Conservation (phyloP, 2,329 filamentous ascomycete genomes). For the Aureobasidium sp. region DNA sequence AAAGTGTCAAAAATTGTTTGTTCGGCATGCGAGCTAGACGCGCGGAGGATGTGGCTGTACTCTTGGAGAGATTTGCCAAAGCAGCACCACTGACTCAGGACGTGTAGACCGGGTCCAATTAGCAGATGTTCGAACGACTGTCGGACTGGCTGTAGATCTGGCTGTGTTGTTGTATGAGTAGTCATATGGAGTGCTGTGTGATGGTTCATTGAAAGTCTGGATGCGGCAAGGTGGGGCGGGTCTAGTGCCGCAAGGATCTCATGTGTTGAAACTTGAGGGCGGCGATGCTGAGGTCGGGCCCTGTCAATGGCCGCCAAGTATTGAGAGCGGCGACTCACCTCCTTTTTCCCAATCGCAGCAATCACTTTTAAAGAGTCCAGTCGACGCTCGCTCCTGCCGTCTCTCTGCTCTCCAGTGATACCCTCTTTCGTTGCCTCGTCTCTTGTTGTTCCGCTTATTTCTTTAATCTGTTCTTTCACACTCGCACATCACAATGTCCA, state of each 20-base stretch:
- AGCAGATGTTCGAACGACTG: not conserved
- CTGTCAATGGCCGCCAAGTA: not conserved
- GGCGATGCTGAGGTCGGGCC: not conserved
- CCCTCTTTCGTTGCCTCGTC: conserved; percentile 8
- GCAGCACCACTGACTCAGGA: not conserved
- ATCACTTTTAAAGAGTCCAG: not conserved
- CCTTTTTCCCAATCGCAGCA: conserved; percentile 7
- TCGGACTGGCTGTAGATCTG: not conserved
- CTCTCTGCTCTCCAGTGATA: conserved; percentile 12
- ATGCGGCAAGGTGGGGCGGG: conserved; percentile 4
- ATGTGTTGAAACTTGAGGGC: not conserved
- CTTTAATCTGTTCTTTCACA: conserved; percentile 10
- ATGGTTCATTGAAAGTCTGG: not conserved
- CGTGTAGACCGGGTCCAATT: not conserved
- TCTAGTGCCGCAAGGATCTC: conserved; percentile 3
- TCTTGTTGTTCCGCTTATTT: conserved; percentile 1
- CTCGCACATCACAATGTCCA: conserved; percentile 11
- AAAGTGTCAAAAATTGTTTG: not conserved
- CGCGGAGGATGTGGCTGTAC: not conserved
- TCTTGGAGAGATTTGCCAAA: not conserved
- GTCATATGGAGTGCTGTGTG: not conserved
- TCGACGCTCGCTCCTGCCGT: not conserved
- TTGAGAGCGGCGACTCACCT: conserved; percentile 4
- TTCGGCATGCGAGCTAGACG: not conserved
- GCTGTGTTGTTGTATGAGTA: not conserved